Evolutionary conservation across 768 basidiomycete species (phyloP).

Genomic region (Cytidiella melzeri): DNA sequence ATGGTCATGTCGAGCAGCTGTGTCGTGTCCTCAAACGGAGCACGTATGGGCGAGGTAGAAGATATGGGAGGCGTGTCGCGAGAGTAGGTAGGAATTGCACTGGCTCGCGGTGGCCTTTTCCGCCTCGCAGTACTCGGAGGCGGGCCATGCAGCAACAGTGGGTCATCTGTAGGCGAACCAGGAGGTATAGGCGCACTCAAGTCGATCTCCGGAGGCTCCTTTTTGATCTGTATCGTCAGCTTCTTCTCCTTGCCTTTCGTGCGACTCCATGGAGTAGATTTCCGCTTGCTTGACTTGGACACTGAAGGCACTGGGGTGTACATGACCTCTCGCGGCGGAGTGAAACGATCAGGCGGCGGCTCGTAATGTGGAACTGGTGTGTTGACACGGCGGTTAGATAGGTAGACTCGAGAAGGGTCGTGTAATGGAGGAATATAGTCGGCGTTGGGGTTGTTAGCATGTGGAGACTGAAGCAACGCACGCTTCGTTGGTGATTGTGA

Average conservation of each 20-base stretch:
- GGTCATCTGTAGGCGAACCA: constrained; percentile 72
- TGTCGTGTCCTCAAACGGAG: constrained; percentile 5
- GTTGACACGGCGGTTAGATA: constrained; percentile 33
- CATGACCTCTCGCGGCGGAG: constrained; percentile 60
- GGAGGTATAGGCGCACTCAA: constrained; percentile 55
- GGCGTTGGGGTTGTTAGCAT: constrained; percentile 42
- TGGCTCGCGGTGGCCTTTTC: constrained; percentile 1
- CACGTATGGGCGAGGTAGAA: constrained; percentile 25
- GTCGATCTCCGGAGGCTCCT: constrained; percentile 61
- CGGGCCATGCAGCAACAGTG: constrained; percentile 52
- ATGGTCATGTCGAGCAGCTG: constrained; percentile 16
- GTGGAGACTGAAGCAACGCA: constrained; percentile 33
- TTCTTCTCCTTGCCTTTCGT: constrained; percentile 16
- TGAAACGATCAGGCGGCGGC: constrained; percentile 62
- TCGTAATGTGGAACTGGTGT: constrained; percentile 58
- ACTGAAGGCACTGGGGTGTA: constrained; percentile 32
- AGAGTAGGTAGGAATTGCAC: constrained; percentile 24
- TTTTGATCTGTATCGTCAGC: constrained; percentile 39
- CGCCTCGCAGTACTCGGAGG: constrained; percentile 12
- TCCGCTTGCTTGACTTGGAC: constrained; percentile 37
- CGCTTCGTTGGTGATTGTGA: constrained; percentile 24
- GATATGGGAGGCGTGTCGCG: constrained; percentile 34
- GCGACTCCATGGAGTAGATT: constrained; percentile 9
- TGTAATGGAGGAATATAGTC: constrained; percentile 38
- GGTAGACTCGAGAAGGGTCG: constrained; percentile 17